Percentiles rank a stretch among this genome's conserved stretches.
phyloP scores from a whole-genome alignment of 805 yeast species.

The Torulaspora indica region DNA sequence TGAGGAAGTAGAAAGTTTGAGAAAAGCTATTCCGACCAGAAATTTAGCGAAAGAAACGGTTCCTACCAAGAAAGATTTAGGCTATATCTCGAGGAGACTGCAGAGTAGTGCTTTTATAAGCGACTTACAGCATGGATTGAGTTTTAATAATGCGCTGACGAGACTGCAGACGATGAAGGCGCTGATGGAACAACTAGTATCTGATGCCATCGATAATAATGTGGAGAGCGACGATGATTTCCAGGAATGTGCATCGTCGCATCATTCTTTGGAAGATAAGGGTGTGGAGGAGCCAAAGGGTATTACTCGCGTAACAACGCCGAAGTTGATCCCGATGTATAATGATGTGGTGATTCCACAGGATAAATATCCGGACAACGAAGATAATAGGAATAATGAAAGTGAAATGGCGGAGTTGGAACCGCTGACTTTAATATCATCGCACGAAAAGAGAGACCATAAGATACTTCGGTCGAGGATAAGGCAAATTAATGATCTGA shows the following conservation, averaged over 20 bases:
- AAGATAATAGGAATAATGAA: background rate
- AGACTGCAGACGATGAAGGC: conserved; percentile 42
- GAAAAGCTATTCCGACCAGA: conserved; percentile 3
- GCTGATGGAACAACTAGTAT: conserved; percentile 29
- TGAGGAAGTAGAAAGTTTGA: conserved; percentile 4
- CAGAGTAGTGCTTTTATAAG: conserved; percentile 36
- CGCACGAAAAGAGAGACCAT: conserved; percentile 17
- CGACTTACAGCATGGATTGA: conserved; percentile 43
- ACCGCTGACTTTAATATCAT: conserved; percentile 11
- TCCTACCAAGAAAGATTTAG: conserved; percentile 5
- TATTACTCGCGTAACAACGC: conserved; percentile 45
- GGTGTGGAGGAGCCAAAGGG: conserved; percentile 51
- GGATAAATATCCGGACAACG: conserved; percentile 33
- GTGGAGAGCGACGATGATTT: conserved; percentile 40
- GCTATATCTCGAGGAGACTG: conserved; percentile 10
- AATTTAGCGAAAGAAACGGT: background rate
- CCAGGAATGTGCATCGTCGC: conserved; percentile 14
- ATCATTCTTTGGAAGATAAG: background rate
- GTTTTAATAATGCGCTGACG: conserved; percentile 49
- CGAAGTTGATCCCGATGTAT: conserved; percentile 45
- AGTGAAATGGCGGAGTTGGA: conserved; percentile 1
- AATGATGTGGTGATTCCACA: conserved; percentile 51
- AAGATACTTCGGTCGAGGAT: conserved; percentile 15
- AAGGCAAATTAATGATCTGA: conserved; percentile 16
- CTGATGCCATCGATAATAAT: conserved; percentile 32